Conservation (phyloP, 2,329 filamentous ascomycete genomes). For the Ophiobolus disseminans region DNA sequence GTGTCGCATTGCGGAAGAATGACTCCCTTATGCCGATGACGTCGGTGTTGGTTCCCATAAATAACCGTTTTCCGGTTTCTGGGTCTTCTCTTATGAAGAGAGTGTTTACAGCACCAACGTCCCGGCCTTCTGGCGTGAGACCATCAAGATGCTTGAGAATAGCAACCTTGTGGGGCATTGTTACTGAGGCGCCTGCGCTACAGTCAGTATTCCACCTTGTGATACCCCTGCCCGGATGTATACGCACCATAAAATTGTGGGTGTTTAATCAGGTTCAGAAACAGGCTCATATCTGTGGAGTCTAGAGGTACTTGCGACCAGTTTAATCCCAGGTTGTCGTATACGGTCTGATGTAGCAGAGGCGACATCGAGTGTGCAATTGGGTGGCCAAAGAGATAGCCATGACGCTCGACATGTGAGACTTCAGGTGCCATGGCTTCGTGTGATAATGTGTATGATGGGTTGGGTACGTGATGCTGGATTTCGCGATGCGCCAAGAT, state of each 20-base stretch:
- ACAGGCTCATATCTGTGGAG: slow-evolving; percentile 53
- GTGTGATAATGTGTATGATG: slow-evolving; percentile 17
- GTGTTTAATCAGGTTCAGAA: slow-evolving; percentile 59
- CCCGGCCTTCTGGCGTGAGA: slow-evolving; percentile 73
- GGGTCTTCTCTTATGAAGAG: slow-evolving; percentile 67
- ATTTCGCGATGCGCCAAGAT: no score
- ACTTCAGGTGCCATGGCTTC: slow-evolving; percentile 19
- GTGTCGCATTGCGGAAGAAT: slow-evolving; percentile 60
- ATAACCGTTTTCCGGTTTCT: slow-evolving; percentile 58
- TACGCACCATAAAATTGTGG: slow-evolving; percentile 67
- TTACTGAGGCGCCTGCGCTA: slow-evolving; percentile 69
- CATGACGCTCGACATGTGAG: slow-evolving; percentile 51
- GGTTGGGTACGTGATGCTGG: background rate
- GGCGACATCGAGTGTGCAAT: slow-evolving; percentile 65
- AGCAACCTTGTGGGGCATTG: slow-evolving; percentile 83
- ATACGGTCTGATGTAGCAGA: slow-evolving; percentile 62
- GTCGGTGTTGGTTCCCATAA: slow-evolving; percentile 82
- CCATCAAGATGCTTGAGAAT: slow-evolving; percentile 77
- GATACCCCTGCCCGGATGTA: no score
- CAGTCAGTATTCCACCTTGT: background rate
- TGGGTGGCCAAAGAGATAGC: slow-evolving; percentile 64
- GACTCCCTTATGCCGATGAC: slow-evolving; percentile 78
- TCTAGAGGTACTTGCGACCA: slow-evolving; percentile 61
- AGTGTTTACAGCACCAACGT: slow-evolving; percentile 81
- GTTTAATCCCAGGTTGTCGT: slow-evolving; percentile 57